These are phyloP conservation scores for Corymbia citriodora DNA, from an alignment of 441 rosid species.

Conservation along the genomic window DNA sequence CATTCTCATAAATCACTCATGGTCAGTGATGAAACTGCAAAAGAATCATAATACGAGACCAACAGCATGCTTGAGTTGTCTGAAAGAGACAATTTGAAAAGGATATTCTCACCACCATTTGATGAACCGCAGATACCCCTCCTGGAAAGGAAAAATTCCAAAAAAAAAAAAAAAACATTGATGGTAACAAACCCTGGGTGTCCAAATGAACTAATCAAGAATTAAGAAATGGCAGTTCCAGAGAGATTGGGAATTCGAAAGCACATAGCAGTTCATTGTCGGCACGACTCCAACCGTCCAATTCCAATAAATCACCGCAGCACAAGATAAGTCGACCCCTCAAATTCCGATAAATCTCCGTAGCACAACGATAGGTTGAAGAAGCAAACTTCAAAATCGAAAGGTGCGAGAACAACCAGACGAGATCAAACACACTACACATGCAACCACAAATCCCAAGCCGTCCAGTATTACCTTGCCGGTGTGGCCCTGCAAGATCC, in stretches of 20 bases:
- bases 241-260: not conserved
- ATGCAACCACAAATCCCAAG: not conserved
- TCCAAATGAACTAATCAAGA: not conserved
- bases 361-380: not conserved
- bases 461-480: conserved; percentile 54
- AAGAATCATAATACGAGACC: not conserved
- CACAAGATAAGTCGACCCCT: not conserved
- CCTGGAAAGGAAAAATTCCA: not conserved
- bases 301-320: not conserved
- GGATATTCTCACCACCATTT: not conserved
- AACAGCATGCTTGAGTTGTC: not conserved
- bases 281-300: not conserved
- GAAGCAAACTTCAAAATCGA: not conserved
- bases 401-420: not conserved
- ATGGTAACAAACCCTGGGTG: not conserved
- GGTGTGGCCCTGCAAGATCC: conserved; percentile 96
- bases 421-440: not conserved
- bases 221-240: not conserved
- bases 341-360: not conserved
- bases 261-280: not conserved
- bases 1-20: not conserved
- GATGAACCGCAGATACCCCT: not conserved
- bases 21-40: not conserved
- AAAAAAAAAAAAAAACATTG: not conserved
- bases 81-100: not conserved